Percentiles rank a stretch among this genome's conserved stretches.
Evolutionary conservation across 2,329 filamentous ascomycete species (phyloP).

Genomic region (Ophiostoma pallidulum): DNA sequence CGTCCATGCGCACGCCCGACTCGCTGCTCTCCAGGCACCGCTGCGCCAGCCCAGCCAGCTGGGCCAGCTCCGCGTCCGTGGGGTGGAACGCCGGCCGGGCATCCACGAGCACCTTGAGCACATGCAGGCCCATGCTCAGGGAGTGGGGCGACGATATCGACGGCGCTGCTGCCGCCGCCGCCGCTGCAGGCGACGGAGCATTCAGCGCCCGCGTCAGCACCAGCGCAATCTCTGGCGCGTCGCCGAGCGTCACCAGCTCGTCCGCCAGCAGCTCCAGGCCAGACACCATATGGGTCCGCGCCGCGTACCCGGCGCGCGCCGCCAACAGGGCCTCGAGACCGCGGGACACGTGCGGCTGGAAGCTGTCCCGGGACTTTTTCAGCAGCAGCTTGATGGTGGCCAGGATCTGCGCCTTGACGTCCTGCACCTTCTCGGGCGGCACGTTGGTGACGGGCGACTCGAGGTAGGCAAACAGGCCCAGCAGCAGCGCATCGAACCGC

Average conservation of each 20-base stretch:
- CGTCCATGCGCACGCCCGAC: slow-evolving; percentile 60
- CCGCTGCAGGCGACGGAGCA: slow-evolving; percentile 26
- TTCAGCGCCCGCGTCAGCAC: slow-evolving; percentile 43
- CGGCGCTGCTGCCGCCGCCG: not conserved
- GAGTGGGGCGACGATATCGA: slow-evolving; percentile 32
- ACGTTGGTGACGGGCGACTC: slow-evolving; percentile 49
- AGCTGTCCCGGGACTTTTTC: slow-evolving; percentile 55
- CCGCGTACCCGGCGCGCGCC: slow-evolving; percentile 57
- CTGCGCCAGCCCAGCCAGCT: slow-evolving; percentile 41
- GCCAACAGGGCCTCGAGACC: slow-evolving; percentile 58
- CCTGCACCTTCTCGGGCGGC: slow-evolving; percentile 55
- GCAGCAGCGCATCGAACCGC: slow-evolving; percentile 58
- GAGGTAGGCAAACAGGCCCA: slow-evolving; percentile 62
- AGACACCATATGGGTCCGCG: slow-evolving; percentile 60
- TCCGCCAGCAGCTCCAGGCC: slow-evolving; percentile 65
- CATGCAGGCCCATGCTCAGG: slow-evolving; percentile 54
- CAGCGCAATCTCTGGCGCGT: slow-evolving; percentile 49
- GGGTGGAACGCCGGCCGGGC: slow-evolving; percentile 35
- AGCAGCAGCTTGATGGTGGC: slow-evolving; percentile 65
- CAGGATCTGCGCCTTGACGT: slow-evolving; percentile 65
- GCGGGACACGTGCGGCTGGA: slow-evolving; percentile 57
- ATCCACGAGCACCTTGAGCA: slow-evolving; percentile 52
- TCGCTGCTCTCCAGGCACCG: slow-evolving; percentile 51
- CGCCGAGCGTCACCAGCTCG: slow-evolving; percentile 58
- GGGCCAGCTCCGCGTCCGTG: slow-evolving; percentile 40